Evolutionary conservation across 768 basidiomycete species (phyloP), one percentile per base, ranked within the genome.

Genomic region (Lentinula guzmanii): DNA sequence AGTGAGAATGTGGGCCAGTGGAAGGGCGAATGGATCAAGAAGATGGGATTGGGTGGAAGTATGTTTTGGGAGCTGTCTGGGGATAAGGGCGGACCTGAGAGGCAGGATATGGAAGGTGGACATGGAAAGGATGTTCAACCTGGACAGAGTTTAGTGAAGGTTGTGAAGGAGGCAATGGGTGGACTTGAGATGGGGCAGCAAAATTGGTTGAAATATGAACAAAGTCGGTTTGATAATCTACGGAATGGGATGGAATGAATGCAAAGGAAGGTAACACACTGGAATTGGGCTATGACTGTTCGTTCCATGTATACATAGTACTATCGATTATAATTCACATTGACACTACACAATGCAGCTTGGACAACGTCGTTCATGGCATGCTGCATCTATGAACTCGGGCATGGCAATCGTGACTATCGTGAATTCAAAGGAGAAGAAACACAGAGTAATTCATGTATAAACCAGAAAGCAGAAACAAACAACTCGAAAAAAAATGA

Each of bases 1-100:
- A 82, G 76, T 46, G 89, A 87, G 60, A 75, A 82, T 21, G 80
- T 91, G 1, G 92, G 82, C 2, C 71, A 72, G 56, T 81, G 82
- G 81, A 95, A 95, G 72, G 92, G 90, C 13, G 79, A 82, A 61
- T 98, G 89, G 77, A 94, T 98, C 69, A 77, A 77, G 67, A 79
- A 82, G 39, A 83, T 89, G 69, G 83, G 84, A 0, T 75, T 98
- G 4, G 92, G 91, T 16, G 97, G 97, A 0, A 90, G 89, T 60
- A 99, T 99, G 97, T 89, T 89, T 66, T 94, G 92, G 93, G 93
- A 95, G 71, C 77, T 96, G 45, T 90, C 88, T 65, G 93, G 92
- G 2, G 96, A 98, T 75, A 93, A 93, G 71, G 55, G 41, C 5
- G 84, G 84, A 1, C 75, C 75, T 4, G 66, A 71, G 34, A 81